Conservation (phyloP, 1,284 basidiomycete species). For the Irpex lacteus region DNA sequence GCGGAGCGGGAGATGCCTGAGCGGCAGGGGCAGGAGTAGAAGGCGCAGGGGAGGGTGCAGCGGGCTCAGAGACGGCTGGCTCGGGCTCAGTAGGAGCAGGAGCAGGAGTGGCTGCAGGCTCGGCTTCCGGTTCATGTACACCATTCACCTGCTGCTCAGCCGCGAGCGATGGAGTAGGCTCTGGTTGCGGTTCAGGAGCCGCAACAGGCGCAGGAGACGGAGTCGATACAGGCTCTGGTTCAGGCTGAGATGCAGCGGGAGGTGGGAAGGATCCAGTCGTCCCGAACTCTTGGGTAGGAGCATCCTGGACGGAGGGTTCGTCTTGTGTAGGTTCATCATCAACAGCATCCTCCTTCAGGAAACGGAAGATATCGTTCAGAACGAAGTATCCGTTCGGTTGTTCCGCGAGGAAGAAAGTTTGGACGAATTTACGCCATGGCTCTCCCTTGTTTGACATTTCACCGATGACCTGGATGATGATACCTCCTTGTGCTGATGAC, state of each 20-base stretch:
- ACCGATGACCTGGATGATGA: constrained; percentile 98
- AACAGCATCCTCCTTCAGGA: constrained; percentile 93
- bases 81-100: constrained; percentile 22
- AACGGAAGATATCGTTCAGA: constrained; percentile 99
- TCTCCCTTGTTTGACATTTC: constrained; percentile 94
- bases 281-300: constrained; percentile 20
- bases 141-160: constrained; percentile 24
- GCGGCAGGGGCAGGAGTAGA: constrained; percentile 29
- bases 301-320: constrained; percentile 27
- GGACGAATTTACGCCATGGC: constrained; percentile 97
- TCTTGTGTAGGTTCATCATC: constrained; percentile 68
- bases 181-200: constrained; percentile 28
- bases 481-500: constrained; percentile 91
- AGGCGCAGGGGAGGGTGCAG: constrained; percentile 32
- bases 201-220: constrained; percentile 29
- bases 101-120: constrained; percentile 34
- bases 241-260: constrained; percentile 26
- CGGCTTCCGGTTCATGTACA: constrained; percentile 24
- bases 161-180: constrained; percentile 25
- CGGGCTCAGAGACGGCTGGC: constrained; percentile 17
- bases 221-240: constrained; percentile 27
- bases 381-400: constrained; percentile 99
- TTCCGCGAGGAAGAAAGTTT: constrained; percentile 99
- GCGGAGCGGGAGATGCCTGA: constrained; percentile 28
- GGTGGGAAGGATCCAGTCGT: constrained; percentile 18